These are phyloP conservation scores for Fusarium sp. DNA, from an alignment of 2,329 filamentous ascomycete genomes.

Conservation along the genomic window DNA sequence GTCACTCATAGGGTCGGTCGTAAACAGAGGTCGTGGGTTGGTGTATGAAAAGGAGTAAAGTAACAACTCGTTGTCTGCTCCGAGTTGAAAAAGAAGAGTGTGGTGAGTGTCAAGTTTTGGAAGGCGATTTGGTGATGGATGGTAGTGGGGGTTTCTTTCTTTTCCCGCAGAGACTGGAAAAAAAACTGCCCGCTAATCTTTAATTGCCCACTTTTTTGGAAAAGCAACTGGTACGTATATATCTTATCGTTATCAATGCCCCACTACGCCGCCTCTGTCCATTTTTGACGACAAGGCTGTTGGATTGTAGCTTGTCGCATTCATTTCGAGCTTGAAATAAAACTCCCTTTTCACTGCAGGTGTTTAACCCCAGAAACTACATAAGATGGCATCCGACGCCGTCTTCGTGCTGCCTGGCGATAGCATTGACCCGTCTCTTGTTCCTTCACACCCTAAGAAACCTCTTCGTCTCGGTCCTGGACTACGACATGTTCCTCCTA, in stretches of 20 bases:
- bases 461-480: constrained; percentile 86
- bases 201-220: constrained; percentile 39
- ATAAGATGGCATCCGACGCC: constrained; percentile 66
- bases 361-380: constrained; percentile 1
- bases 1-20: constrained; percentile 57
- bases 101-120: constrained; percentile 39
- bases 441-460: constrained; percentile 75
- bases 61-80: constrained; percentile 24
- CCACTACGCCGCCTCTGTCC: constrained; percentile 19
- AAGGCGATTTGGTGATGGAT: constrained; percentile 30
- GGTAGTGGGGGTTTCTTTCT: constrained; percentile 44
- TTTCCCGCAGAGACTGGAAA: constrained; percentile 42
- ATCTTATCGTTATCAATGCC: constrained; percentile 33
- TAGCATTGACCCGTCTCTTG: constrained; percentile 69
- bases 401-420: constrained; percentile 86
- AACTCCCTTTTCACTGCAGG: background rate
- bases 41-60: constrained; percentile 11
- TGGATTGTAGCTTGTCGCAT: constrained; percentile 30
- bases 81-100: constrained; percentile 17
- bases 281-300: constrained; percentile 26
- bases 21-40: background rate
- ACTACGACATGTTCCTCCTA: constrained; percentile 82
- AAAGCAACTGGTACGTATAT: constrained; percentile 32
- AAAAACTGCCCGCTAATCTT: constrained; percentile 44
- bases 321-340: constrained; percentile 4